Percentiles rank a stretch among this genome's conserved stretches.
Conservation (phyloP, 352 stramenopile genomes). For the Phytopythium aichiense region DNA sequence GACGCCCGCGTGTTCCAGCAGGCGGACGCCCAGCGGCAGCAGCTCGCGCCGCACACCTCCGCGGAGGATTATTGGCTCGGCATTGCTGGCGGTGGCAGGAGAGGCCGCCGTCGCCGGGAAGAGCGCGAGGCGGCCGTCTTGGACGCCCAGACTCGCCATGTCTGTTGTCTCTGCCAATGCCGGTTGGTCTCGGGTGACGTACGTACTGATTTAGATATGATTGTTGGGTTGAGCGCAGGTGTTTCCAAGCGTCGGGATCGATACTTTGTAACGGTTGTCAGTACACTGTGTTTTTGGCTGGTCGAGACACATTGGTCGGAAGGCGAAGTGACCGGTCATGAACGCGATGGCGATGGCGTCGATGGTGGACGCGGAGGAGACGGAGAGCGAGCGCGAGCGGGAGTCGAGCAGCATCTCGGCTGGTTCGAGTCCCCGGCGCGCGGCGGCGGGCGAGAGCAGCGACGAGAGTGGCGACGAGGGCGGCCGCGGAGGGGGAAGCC, state of each 20-base stretch:
- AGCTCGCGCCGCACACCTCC: conserved; percentile 40
- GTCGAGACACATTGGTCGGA: neutral
- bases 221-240: too few species aligned
- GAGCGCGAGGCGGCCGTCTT: conserved; percentile 49
- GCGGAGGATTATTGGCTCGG: conserved; percentile 27
- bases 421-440: neutral
- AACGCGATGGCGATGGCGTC: neutral
- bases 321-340: neutral
- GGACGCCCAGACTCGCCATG: conserved; percentile 48
- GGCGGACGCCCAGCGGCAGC: conserved; percentile 39
- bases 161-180: conserved; percentile 5
- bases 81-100: conserved; percentile 1
- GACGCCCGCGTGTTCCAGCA: conserved; percentile 34
- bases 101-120: conserved; percentile 20
- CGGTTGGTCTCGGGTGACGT: too few species aligned
- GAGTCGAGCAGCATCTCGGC: conserved; percentile 14
- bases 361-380: conserved; percentile 15
- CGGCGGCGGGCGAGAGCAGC: conserved; percentile 5
- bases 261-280: neutral
- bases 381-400: conserved; percentile 19
- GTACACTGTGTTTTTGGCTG: neutral
- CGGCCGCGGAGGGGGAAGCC: neutral
- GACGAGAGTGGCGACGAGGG: conserved; percentile 5
- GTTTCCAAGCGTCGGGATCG: too few species aligned
- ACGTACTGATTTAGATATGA: too few species aligned